phyloP scores from a whole-genome alignment of 2,329 filamentous ascomycete species.

The Grosmannia serpens region DNA sequence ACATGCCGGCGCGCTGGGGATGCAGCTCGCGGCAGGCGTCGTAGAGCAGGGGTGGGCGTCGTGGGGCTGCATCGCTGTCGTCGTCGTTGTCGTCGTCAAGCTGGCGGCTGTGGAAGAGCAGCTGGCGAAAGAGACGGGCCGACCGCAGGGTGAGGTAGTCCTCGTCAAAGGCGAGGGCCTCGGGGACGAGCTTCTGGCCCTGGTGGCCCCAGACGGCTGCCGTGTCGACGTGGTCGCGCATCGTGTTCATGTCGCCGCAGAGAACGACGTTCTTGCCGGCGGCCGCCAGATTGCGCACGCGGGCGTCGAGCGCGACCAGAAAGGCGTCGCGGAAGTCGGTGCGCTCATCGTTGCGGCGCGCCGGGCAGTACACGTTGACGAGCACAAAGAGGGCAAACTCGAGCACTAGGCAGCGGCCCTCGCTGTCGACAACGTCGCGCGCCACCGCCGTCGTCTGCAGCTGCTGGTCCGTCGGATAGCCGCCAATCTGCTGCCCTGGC shows the following conservation, averaged over 20 bases:
- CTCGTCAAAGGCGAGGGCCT: conserved; percentile 48
- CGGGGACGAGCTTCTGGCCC: conserved; percentile 56
- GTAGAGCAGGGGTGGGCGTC: conserved; percentile 51
- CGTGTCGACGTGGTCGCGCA: conserved; percentile 57
- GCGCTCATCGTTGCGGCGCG: conserved; percentile 70
- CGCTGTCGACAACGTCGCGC: conserved; percentile 65
- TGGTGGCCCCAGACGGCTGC: conserved; percentile 43
- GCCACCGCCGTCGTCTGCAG: conserved; percentile 46
- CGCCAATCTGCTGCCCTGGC: conserved; percentile 66
- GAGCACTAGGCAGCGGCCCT: conserved; percentile 81
- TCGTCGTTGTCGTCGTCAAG: conserved; percentile 55
- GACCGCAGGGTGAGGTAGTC: conserved; percentile 64
- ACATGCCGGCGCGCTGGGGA: conserved; percentile 75
- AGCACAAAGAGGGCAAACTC: conserved; percentile 94
- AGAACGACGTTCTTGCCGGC: conserved; percentile 78
- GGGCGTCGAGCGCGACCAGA: conserved; percentile 65
- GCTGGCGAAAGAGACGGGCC: conserved; percentile 71
- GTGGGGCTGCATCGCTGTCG: conserved; percentile 31
- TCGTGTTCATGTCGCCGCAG: conserved; percentile 81
- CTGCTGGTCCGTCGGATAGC: conserved; percentile 66
- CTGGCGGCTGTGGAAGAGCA: conserved; percentile 57
- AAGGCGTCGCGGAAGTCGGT: conserved; percentile 76
- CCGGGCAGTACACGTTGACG: conserved; percentile 84
- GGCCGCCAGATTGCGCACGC: conserved; percentile 71
- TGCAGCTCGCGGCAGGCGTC: conserved; percentile 79